A percentile compares a stretch with the other conserved stretches of the same genome.
Conservation (phyloP, 164 flowering plant species). For the Tetracentron sinense region DNA sequence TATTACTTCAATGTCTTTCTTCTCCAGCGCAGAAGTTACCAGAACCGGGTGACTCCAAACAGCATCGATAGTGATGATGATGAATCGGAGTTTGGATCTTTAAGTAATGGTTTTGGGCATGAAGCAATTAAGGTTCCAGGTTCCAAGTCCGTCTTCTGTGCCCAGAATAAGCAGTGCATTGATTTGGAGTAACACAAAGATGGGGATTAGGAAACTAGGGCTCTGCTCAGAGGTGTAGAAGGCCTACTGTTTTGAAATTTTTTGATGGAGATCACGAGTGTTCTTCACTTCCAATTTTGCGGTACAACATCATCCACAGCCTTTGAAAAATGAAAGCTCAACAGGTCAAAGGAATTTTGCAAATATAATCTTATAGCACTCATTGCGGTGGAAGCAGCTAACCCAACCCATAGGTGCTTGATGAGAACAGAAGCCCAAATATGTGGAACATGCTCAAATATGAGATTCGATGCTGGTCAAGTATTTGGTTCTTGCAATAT, state of each 20-base stretch:
- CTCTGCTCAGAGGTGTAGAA: slow-evolving; percentile 3
- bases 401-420: neutral
- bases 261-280: neutral
- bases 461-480: slow-evolving; percentile 11
- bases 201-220: neutral
- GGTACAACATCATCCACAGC: neutral
- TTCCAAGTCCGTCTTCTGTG: slow-evolving; percentile 27
- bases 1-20: slow-evolving; percentile 86
- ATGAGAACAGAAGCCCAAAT: neutral
- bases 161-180: slow-evolving; percentile 39
- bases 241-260: neutral
- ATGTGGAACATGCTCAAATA: neutral
- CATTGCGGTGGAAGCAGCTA: neutral
- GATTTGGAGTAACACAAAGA: slow-evolving; percentile 15
- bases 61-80: slow-evolving; percentile 78
- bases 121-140: slow-evolving; percentile 24
- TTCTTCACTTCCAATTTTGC: neutral
- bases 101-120: slow-evolving; percentile 26
- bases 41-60: slow-evolving; percentile 58
- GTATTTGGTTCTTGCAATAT: slow-evolving; percentile 6
- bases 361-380: neutral
- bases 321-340: neutral
- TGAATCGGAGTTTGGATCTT: slow-evolving; percentile 43
- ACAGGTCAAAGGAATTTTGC: neutral
- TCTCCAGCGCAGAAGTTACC: slow-evolving; percentile 55